A percentile compares a stretch with the other conserved stretches of the same genome.
Conservation (phyloP, 805 yeast species). For the Candida loeiensis region DNA sequence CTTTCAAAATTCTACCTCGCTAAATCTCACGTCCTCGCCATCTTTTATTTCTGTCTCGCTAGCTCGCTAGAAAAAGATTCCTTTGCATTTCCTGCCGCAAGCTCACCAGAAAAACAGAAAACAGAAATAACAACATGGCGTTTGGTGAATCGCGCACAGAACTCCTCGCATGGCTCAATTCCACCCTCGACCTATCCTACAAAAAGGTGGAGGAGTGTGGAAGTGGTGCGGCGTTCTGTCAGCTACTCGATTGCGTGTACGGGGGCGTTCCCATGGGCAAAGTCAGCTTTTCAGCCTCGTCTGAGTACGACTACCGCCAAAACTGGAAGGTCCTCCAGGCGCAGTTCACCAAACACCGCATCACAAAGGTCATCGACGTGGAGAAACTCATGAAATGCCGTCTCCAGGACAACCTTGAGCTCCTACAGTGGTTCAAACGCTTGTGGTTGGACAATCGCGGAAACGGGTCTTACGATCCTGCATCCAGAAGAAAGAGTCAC, state of each 20-base stretch:
- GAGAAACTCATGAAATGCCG: conserved; percentile 80
- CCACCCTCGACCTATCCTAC: conserved; percentile 59
- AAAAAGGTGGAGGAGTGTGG: conserved; percentile 91
- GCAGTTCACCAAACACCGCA: conserved; percentile 65
- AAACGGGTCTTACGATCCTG: conserved; percentile 63
- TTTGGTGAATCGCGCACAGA: conserved; percentile 80
- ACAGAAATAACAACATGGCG: conserved; percentile 8
- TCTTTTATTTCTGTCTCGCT: no score
- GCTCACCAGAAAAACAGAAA: no score
- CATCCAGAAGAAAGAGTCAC: conserved; percentile 20
- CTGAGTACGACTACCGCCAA: conserved; percentile 71
- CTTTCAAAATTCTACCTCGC: no score
- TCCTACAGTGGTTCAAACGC: conserved; percentile 86
- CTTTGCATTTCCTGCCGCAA: no score
- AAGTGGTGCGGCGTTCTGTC: conserved; percentile 92
- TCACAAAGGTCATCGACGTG: conserved; percentile 74
- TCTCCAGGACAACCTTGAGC: conserved; percentile 91
- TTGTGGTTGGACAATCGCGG: conserved; percentile 77
- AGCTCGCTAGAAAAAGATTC: no score
- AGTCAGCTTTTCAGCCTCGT: conserved; percentile 66
- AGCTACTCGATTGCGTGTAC: conserved; percentile 79
- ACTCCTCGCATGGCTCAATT: conserved; percentile 80
- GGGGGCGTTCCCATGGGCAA: conserved; percentile 78
- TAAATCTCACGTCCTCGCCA: no score
- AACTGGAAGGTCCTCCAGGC: conserved; percentile 87